Conservation (phyloP, 2,329 filamentous ascomycete species). For the Ophiostoma sp. region DNA sequence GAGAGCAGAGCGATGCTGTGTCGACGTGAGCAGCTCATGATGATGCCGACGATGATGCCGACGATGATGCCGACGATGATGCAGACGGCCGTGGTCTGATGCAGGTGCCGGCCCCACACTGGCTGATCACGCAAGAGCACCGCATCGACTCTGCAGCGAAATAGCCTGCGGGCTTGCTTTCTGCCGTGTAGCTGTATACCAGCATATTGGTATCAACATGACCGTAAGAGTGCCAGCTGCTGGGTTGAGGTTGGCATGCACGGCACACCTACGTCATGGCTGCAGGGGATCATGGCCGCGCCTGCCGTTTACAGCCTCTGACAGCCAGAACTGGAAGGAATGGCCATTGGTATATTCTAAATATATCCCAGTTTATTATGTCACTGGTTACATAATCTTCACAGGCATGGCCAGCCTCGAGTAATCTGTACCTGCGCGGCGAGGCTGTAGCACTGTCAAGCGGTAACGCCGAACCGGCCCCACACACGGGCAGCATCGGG, state of each 20-base stretch:
- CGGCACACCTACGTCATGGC: neutral
- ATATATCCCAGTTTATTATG: no score
- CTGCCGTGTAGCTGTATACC: neutral
- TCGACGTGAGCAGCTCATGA: no score
- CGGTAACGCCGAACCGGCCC: constrained; percentile 9
- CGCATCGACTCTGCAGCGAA: neutral
- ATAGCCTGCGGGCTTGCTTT: neutral
- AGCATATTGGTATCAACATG: neutral
- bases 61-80: neutral
- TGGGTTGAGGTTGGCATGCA: no score
- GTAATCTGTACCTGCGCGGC: neutral
- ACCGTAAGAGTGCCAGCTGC: neutral
- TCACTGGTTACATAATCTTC: neutral
- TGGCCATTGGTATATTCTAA: no score
- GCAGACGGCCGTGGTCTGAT: neutral
- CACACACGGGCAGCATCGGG: neutral
- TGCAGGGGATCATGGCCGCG: neutral
- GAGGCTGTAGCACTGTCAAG: neutral
- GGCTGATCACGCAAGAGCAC: neutral
- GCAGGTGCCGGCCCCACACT: neutral
- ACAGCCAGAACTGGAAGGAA: no score
- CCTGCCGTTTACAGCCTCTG: neutral
- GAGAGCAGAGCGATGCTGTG: no score
- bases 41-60: no score
- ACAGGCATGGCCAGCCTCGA: neutral